phyloP scores from a whole-genome alignment of 306 rosid species.

The Astragalus membranaceus region DNA sequence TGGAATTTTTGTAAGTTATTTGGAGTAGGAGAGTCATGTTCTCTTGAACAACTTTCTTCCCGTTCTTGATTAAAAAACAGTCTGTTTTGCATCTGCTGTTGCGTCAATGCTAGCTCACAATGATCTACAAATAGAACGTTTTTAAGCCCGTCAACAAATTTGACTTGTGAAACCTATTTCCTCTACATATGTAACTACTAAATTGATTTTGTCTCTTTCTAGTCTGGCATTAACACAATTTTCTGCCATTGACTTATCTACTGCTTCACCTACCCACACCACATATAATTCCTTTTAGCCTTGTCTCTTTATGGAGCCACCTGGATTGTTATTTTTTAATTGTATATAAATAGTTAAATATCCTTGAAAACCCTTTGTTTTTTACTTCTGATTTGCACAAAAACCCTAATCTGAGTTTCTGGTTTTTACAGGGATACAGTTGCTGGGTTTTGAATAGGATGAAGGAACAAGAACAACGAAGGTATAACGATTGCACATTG shows the following conservation, averaged over 20 bases:
- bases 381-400: background rate
- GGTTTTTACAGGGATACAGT: too few relatives aligned
- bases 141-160: background rate
- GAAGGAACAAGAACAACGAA: too few relatives aligned
- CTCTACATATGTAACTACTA: background rate
- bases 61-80: too few relatives aligned
- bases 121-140: background rate
- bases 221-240: background rate
- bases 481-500: too few relatives aligned
- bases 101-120: background rate
- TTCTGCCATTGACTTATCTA: background rate
- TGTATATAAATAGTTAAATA: slow-evolving; percentile 8
- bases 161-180: slow-evolving; percentile 1
- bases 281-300: background rate
- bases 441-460: too few relatives aligned
- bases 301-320: background rate
- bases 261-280: background rate
- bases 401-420: too few relatives aligned
- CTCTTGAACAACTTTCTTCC: too few relatives aligned
- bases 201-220: background rate
- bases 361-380: slow-evolving; percentile 18
- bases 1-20: too few relatives aligned
- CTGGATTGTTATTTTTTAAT: background rate
- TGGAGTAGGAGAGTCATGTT: too few relatives aligned
- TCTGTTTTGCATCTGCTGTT: background rate